Percentiles rank a stretch among this genome's conserved stretches.
phyloP scores from a whole-genome alignment of 2,329 filamentous ascomycete genomes.

The Alternaria incomplexa region DNA sequence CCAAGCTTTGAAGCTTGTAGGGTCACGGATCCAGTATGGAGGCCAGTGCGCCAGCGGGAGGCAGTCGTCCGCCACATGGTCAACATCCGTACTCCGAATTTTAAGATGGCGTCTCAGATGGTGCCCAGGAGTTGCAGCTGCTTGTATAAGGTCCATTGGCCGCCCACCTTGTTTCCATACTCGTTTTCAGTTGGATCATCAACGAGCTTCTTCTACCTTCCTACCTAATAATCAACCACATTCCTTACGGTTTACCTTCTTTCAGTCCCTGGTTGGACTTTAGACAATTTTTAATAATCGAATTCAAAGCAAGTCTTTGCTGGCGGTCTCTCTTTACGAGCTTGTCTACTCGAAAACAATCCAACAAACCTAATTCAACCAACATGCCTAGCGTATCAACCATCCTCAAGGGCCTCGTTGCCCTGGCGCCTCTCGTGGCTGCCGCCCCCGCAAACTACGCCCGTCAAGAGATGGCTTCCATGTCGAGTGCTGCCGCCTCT shows the following conservation, averaged over 20 bases:
- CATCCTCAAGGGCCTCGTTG: slow-evolving; percentile 43
- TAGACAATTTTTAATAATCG: slow-evolving; percentile 44
- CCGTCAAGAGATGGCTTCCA: slow-evolving; percentile 27
- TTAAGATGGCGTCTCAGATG: slow-evolving; percentile 47
- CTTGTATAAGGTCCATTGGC: slow-evolving; percentile 48
- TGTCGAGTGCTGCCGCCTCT: not conserved
- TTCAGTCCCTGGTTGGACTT: slow-evolving; percentile 50
- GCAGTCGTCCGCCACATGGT: slow-evolving; percentile 39
- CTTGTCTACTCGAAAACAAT: slow-evolving; percentile 23
- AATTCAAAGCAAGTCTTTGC: slow-evolving; percentile 49
- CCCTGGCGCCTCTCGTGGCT: slow-evolving; percentile 43
- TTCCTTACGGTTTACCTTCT: slow-evolving; percentile 46
- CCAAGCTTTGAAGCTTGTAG: slow-evolving; percentile 43
- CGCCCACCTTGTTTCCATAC: slow-evolving; percentile 44
- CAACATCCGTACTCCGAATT: slow-evolving; percentile 47
- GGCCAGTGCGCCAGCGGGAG: slow-evolving; percentile 42
- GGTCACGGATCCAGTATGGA: slow-evolving; percentile 36
- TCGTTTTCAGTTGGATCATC: slow-evolving; percentile 48
- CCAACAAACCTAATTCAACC: slow-evolving; percentile 38
- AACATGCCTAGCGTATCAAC: slow-evolving; percentile 48
- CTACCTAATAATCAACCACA: slow-evolving; percentile 47
- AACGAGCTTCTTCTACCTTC: slow-evolving; percentile 39
- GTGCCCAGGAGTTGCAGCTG: slow-evolving; percentile 35
- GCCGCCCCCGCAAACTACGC: slow-evolving; percentile 38
- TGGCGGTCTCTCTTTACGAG: slow-evolving; percentile 37